Evolutionary conservation across 371 early-diverging fungal genomes (phyloP).

Genomic region (Mucor piriformis): DNA sequence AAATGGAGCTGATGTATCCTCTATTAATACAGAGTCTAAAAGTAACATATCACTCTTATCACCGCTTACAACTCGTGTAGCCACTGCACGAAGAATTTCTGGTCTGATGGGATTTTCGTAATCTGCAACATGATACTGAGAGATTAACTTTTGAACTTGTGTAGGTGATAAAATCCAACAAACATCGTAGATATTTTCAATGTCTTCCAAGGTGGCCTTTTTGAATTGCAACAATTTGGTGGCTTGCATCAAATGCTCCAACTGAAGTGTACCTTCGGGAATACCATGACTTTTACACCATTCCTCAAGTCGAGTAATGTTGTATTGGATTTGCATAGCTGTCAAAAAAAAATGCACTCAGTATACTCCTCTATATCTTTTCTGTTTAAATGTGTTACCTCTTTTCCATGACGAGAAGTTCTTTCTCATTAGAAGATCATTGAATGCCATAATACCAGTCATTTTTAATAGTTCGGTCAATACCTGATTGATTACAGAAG

Average conservation of each 20-base stretch:
- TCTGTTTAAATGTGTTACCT: conserved; percentile 47
- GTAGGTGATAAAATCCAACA: conserved; percentile 93
- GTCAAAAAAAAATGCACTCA: conserved; percentile 17
- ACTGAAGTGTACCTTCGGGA: conserved; percentile 85
- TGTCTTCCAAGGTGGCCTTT: conserved; percentile 88
- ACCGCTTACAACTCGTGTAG: conserved; percentile 72
- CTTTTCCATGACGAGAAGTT: conserved; percentile 90
- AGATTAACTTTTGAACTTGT: conserved; percentile 94
- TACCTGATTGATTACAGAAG: conserved; percentile 71
- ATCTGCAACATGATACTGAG: conserved; percentile 75
- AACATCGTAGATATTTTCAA: conserved; percentile 93
- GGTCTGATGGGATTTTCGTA: conserved; percentile 84
- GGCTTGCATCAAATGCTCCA: conserved; percentile 92
- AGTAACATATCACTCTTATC: conserved; percentile 84
- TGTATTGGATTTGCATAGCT: conserved; percentile 97
- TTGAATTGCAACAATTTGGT: conserved; percentile 93
- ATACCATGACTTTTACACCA: conserved; percentile 95
- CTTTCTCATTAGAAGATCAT: conserved; percentile 90
- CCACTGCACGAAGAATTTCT: conserved; percentile 86
- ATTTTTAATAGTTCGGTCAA: conserved; percentile 87
- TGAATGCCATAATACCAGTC: conserved; percentile 90
- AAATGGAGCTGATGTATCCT: conserved; percentile 56
- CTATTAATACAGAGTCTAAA: conserved; percentile 76
- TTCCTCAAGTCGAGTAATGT: conserved; percentile 92
- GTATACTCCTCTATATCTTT: conserved; percentile 54